Base-by-base conservation (phyloP, 805 yeast genomes). In the Pichia manshurica region DNA sequence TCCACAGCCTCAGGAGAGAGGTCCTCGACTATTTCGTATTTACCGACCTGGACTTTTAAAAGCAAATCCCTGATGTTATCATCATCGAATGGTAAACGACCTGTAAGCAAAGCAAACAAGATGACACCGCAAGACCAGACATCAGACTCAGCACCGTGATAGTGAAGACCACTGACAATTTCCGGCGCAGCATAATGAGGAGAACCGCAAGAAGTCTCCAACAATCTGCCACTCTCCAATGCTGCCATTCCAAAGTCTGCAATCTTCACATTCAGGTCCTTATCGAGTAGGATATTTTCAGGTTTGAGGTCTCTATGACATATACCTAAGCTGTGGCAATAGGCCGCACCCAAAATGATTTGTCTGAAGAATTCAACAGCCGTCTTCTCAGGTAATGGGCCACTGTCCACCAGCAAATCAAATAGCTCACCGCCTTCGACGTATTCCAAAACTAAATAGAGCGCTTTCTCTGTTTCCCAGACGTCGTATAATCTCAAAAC, bases 181-280 rank as follows among this genome's bases (percentile, higher is more conserved):
- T 93, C 99, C 0, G 99, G 99, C 9, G 96, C 87, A 1, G 98
- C 99, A 66, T 93, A 93, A 65, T 93, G 99, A 8, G 99, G 99
- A 16, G 97, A 89, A 1, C 99, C 99, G 67, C 99, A 93, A 17
- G 95, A 83, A 4, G 99, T 93, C 64, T 91, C 97, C 49, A 93
- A 72, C 60, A 91, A 69, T 57, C 84, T 80, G 46, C 77, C 78
- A n/a, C 70, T 62, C 64, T 93, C 98, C 40, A 93, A 70, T 6
- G 99, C 98, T 16, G 99, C 99, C 99, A 93, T 93, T 31, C 99
- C 99, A 64, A 93, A 93, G 67, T 93, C 99, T 9, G 99, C 99
- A 55, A 93, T 88, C 65, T 93, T 93, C 64, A 93, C 90, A 65
- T 88, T 89, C 53, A 82, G 79, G 63, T 87, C 77, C 61, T 83